Evolutionary conservation across 2,329 filamentous ascomycete species (phyloP), one percentile per base, ranked within the genome.

Genomic region (Pseudocercospora musae): DNA sequence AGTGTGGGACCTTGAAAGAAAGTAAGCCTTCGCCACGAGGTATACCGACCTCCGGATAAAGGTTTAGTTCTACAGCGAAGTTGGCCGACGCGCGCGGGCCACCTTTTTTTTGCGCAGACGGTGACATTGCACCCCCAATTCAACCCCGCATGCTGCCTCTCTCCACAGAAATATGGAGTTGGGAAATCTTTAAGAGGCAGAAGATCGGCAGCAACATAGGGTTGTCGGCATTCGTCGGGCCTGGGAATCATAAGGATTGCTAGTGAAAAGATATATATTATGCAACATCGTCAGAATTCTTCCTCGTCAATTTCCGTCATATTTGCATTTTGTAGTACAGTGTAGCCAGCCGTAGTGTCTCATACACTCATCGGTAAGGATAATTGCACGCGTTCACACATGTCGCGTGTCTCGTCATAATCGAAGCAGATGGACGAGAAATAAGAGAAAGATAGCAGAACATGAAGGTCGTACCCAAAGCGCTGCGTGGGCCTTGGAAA

Each of bases 71-170:
- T 50, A 27, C 48, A 27, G 48, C 20, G 23, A 29, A 10, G 2
- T 50, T 50, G 48, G 10, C 48, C 48, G 48, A 25, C 13, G 25
- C 48, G 42, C 42, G 3, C 21, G 23, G 18, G 11, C 25, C 2
- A 50, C 21, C 48, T 50, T 50, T 50, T 50, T 50, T 50, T 50
- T 50, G 23, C 48, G 48, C 15, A 42, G 6, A 40, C n/a, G 23
- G 29, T 53, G 20, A 52, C 21, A 60, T 60, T 52, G 18, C 37
- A 33, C 59, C 59, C 59, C 59, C 59, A 62, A 62, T 27, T 50
- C 44, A 48, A 48, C 59, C 59, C 59, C 54, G 54, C 48, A 54
- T 52, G 25, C 29, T 29, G 37, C 58, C 23, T 46, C 59, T 44
- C 48, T 29, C 25, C 58, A 60, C 42, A 23, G 23, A 37, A n/a